Evolutionary conservation across 1,284 basidiomycete genomes (phyloP).

Genomic region (Hymenochaete sp.): DNA sequence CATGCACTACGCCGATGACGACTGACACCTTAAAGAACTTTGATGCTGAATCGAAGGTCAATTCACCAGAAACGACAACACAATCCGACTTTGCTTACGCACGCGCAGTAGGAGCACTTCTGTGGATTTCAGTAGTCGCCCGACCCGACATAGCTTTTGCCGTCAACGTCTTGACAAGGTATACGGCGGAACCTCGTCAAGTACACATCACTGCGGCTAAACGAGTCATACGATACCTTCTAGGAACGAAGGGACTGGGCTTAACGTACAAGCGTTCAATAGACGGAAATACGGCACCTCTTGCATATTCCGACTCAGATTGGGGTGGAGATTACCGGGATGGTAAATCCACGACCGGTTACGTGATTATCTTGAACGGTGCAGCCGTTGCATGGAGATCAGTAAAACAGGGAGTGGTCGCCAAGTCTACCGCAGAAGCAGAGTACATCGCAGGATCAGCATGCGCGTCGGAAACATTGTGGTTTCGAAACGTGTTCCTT

Average conservation of each 20-base stretch:
- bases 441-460: constrained; percentile 24
- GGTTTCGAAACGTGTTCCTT: constrained; percentile 12
- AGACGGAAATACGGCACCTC: constrained; percentile 2
- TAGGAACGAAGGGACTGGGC: constrained; percentile 22
- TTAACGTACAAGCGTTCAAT: constrained; percentile 25
- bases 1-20: constrained; percentile 11
- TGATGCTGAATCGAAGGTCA: too few species aligned
- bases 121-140: constrained; percentile 26
- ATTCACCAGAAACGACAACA: not conserved
- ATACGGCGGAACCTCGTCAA: constrained; percentile 23
- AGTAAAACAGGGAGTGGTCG: constrained; percentile 20
- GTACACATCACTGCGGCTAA: constrained; percentile 26
- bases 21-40: constrained; percentile 17
- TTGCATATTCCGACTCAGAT: constrained; percentile 24
- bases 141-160: constrained; percentile 27
- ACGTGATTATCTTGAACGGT: constrained; percentile 20
- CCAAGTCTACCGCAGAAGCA: constrained; percentile 23
- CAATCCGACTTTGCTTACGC: constrained; percentile 21
- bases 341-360: constrained; percentile 23
- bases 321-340: constrained; percentile 21
- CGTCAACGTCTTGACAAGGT: constrained; percentile 25
- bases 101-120: constrained; percentile 24
- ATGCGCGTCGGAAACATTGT: constrained; percentile 20
- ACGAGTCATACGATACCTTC: constrained; percentile 28
- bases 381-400: constrained; percentile 23